These are phyloP conservation scores for Coniochaeta pulveracea DNA, from an alignment of 2,329 filamentous ascomycete genomes.

Conservation along the genomic window DNA sequence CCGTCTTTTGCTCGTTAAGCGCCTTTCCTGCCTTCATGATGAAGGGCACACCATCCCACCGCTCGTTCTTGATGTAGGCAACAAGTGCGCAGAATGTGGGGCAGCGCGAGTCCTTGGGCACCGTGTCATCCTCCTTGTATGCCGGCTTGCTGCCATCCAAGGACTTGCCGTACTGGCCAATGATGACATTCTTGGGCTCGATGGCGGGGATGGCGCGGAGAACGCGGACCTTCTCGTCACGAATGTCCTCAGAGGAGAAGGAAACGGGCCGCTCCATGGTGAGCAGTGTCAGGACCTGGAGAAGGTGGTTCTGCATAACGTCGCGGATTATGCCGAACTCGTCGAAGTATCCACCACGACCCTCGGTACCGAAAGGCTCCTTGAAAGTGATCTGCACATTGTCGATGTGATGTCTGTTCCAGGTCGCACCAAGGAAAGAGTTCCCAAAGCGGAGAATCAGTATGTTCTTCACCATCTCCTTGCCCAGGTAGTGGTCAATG, in stretches of 20 bases:
- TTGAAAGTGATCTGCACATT: conserved; percentile 99
- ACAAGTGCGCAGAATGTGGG: conserved; percentile 97
- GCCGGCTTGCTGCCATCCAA: conserved; percentile 92
- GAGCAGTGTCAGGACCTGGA: conserved; percentile 90
- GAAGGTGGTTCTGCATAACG: conserved; percentile 98
- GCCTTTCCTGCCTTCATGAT: conserved; percentile 99
- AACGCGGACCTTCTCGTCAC: conserved; percentile 96
- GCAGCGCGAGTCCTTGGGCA: conserved; percentile 93
- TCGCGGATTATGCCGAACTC: conserved; percentile 99
- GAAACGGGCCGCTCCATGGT: conserved; percentile 98
- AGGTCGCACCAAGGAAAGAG: conserved; percentile 95
- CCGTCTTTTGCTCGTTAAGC: conserved; percentile 98
- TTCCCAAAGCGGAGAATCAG: conserved; percentile 96
- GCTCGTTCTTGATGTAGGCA: conserved; percentile 98
- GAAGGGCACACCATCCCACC: conserved; percentile 98
- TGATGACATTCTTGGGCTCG: conserved; percentile 99
- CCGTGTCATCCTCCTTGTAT: conserved; percentile 98
- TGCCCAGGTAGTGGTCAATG: conserved; percentile 98
- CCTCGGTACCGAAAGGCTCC: conserved; percentile 97
- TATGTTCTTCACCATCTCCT: conserved; percentile 99
- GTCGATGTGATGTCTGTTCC: conserved; percentile 99
- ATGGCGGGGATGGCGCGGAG: conserved; percentile 87
- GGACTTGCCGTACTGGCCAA: conserved; percentile 95
- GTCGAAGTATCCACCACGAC: conserved; percentile 96
- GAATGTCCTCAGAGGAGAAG: conserved; percentile 95